Evolutionary conservation across 371 early-diverging fungal genomes (phyloP).

Genomic region (Lichtheimia corymbifera): DNA sequence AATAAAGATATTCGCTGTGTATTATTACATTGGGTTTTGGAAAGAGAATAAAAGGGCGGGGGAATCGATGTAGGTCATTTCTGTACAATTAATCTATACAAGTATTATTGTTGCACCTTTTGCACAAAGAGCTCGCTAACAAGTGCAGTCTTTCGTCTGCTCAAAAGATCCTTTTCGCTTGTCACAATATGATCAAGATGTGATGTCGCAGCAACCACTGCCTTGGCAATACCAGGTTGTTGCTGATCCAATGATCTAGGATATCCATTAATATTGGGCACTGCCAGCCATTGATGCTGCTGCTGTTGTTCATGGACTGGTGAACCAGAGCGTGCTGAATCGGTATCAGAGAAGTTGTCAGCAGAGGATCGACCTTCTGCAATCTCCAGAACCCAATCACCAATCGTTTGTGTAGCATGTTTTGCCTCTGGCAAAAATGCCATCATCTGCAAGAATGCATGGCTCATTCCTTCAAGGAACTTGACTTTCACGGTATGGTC

Average conservation of each 20-base stretch:
- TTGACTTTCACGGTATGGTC: conserved; percentile 54
- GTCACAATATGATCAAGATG: conserved; percentile 43
- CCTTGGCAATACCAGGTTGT: too few species aligned
- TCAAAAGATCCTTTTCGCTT: conserved; percentile 45
- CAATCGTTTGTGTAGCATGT: conserved; percentile 64
- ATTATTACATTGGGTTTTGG: too few species aligned
- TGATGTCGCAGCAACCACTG: conserved; percentile 4
- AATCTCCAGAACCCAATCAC: conserved; percentile 67
- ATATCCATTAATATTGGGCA: not conserved
- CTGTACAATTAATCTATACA: too few species aligned
- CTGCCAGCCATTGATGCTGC: not conserved
- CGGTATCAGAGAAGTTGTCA: conserved; percentile 1
- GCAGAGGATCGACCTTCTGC: conserved; percentile 8
- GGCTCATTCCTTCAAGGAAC: conserved; percentile 89
- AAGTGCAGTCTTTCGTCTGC: conserved; percentile 39
- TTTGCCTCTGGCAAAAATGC: conserved; percentile 83
- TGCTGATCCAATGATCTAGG: too few species aligned
- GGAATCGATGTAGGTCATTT: too few species aligned
- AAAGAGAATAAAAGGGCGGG: too few species aligned
- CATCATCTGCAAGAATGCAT: conserved; percentile 90
- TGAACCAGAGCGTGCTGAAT: not conserved
- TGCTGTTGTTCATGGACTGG: not conserved
- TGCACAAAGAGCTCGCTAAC: conserved; percentile 32
- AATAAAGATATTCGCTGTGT: too few species aligned
- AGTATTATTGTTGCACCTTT: not conserved